Conservation (phyloP, 495 filamentous ascomycete species). For the Gamarada debralockiae region DNA sequence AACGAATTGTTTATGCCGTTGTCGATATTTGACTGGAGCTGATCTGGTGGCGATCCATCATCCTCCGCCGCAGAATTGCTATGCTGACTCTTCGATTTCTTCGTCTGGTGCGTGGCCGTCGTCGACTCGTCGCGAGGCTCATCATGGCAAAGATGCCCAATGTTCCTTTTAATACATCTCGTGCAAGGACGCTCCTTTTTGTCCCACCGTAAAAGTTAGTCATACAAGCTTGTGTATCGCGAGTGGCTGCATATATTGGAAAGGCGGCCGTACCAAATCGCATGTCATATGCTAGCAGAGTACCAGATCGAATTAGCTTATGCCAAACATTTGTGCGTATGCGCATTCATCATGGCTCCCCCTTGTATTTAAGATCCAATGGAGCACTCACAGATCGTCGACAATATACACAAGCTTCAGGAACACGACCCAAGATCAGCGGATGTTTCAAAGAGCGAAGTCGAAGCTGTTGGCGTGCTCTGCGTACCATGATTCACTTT, state of each 20-base stretch:
- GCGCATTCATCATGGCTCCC: conserved; percentile 15
- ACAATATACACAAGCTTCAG: conserved; percentile 96
- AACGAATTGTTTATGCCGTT: conserved; percentile 24
- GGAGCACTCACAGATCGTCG: conserved; percentile 87
- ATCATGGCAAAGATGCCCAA: conserved; percentile 97
- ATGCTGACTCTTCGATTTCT: conserved; percentile 64
- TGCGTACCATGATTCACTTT: conserved; percentile 98
- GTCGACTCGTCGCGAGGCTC: conserved; percentile 82
- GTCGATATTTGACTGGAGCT: conserved; percentile 16
- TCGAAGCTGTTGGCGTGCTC: conserved; percentile 15
- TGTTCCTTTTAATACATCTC: conserved; percentile 97
- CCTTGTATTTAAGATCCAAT: conserved; percentile 21
- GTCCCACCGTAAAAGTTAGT: conserved; percentile 40
- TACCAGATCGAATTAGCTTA: conserved; percentile 27
- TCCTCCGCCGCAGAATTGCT: conserved; percentile 59
- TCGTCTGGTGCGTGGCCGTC: conserved; percentile 43
- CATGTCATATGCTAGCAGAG: conserved; percentile 91
- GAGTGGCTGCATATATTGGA: conserved; percentile 24
- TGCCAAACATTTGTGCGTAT: conserved; percentile 25
- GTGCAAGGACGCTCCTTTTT: conserved; percentile 95
- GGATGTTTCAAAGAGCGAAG: conserved; percentile 24
- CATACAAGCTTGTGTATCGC: conserved; percentile 33
- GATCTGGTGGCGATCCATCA: conserved; percentile 36
- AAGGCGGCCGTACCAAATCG: conserved; percentile 74
- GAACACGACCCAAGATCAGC: conserved; percentile 46